phyloP scores from a whole-genome alignment of 1,139 yeast genomes.

The Yamadazyma siamensis region DNA sequence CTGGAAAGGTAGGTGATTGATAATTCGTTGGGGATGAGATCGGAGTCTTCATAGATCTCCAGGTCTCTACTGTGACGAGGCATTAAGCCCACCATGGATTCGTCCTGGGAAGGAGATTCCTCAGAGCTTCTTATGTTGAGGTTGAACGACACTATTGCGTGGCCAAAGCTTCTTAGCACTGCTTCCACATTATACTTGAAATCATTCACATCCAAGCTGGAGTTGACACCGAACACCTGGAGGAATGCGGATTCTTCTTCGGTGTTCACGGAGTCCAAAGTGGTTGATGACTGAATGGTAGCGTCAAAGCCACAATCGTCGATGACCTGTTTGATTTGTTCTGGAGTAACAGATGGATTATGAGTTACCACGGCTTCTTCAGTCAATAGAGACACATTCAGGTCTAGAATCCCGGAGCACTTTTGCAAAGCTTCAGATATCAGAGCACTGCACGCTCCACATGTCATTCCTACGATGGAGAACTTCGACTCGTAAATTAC shows the following conservation, averaged over 20 bases:
- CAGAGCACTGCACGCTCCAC: slow-evolving; percentile 43
- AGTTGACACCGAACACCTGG: slow-evolving; percentile 32
- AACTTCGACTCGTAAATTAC: slow-evolving; percentile 4
- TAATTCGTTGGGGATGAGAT: slow-evolving; percentile 30
- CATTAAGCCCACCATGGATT: slow-evolving; percentile 5
- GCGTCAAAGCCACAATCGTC: slow-evolving; percentile 81
- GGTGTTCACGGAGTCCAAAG: slow-evolving; percentile 6
- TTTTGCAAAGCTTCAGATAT: slow-evolving; percentile 25
- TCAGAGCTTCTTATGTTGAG: slow-evolving; percentile 16
- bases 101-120: slow-evolving; percentile 5
- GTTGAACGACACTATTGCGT: slow-evolving; percentile 26
- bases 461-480: slow-evolving; percentile 29
- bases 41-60: slow-evolving; percentile 10
- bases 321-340: slow-evolving; percentile 43
- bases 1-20: slow-evolving; percentile 42
- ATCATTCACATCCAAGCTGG: slow-evolving; percentile 22
- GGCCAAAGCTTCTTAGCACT: slow-evolving; percentile 24
- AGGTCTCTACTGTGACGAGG: slow-evolving; percentile 6
- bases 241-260: slow-evolving; percentile 27
- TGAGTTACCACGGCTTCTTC: slow-evolving; percentile 65
- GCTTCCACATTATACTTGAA: slow-evolving; percentile 44
- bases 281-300: slow-evolving; percentile 18
- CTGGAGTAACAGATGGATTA: slow-evolving; percentile 25
- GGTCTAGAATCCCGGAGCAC: slow-evolving; percentile 46
- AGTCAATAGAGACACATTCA: slow-evolving; percentile 67